Percentiles rank a stretch among this genome's conserved stretches.
Evolutionary conservation across 2,329 filamentous ascomycete species (phyloP).

Genomic region (Teratosphaeria viscida): DNA sequence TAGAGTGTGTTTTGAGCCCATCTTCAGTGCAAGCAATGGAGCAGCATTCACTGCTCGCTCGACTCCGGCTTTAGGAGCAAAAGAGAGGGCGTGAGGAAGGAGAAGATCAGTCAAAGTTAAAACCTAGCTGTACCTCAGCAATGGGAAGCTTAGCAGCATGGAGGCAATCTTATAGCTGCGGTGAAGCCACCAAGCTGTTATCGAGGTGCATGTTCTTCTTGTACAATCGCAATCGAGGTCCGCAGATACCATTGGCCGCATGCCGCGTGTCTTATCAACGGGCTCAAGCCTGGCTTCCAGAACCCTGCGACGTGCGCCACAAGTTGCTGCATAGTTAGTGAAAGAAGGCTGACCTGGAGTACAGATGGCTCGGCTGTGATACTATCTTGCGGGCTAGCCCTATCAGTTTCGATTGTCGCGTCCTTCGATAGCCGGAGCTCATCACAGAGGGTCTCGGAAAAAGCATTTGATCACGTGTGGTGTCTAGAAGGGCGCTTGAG

Average conservation of each 20-base stretch:
- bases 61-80: not conserved
- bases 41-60: not conserved
- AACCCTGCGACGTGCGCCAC: not conserved
- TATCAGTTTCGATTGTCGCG: not conserved
- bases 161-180: not conserved
- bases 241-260: conserved; percentile 6
- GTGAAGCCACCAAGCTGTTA: not conserved
- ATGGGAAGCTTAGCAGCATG: not conserved
- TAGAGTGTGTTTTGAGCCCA: conserved; percentile 1
- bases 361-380: not conserved
- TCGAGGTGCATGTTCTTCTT: not conserved
- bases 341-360: not conserved
- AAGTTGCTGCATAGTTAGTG: not conserved
- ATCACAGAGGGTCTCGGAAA: not conserved
- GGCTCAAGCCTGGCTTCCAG: not conserved
- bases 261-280: conserved; percentile 5
- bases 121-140: not conserved
- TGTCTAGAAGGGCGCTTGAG: not conserved
- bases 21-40: not conserved
- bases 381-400: not conserved
- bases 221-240: not conserved
- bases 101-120: not conserved
- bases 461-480: not conserved
- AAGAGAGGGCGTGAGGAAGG: not conserved
- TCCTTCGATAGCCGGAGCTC: not conserved